These are phyloP conservation scores for Tieghemostelium lacteum DNA, from an alignment of 78 protist genomes.

Conservation along the genomic window DNA sequence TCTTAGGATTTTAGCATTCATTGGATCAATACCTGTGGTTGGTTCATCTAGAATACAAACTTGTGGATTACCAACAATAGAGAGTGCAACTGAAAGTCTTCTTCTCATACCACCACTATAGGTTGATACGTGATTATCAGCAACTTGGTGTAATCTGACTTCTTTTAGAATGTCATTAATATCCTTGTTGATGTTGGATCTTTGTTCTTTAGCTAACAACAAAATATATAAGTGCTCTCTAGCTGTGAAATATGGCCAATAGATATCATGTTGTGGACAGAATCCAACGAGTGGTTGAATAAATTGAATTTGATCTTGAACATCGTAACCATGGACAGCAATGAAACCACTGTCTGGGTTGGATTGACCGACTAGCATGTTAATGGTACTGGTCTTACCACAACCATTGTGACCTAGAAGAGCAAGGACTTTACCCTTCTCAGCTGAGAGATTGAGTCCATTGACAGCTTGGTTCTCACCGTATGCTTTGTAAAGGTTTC, in stretches of 20 bases:
- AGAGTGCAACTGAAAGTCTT: constrained; percentile 71
- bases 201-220: constrained; percentile 18
- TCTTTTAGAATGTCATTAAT: constrained; percentile 3
- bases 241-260: constrained; percentile 87
- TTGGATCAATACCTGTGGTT: constrained; percentile 81
- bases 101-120: constrained; percentile 60
- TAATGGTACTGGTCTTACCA: constrained; percentile 84
- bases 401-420: constrained; percentile 73
- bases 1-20: constrained; percentile 69
- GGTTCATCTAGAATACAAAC: constrained; percentile 81
- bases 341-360: constrained; percentile 4
- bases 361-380: constrained; percentile 85
- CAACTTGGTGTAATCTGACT: constrained; percentile 13
- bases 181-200: constrained; percentile 15
- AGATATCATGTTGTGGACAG: constrained; percentile 86
- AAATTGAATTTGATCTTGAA: neutral
- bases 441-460: neutral
- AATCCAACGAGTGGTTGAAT: constrained; percentile 72
- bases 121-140: constrained; percentile 1
- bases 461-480: constrained; percentile 26
- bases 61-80: constrained; percentile 76
- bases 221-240: constrained; percentile 81
- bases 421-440: constrained; percentile 34
- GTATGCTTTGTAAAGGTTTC: constrained; percentile 15
- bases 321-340: constrained; percentile 13